Base-by-base conservation (phyloP, 148 eudicot genomes). In the Chenopodium album region DNA sequence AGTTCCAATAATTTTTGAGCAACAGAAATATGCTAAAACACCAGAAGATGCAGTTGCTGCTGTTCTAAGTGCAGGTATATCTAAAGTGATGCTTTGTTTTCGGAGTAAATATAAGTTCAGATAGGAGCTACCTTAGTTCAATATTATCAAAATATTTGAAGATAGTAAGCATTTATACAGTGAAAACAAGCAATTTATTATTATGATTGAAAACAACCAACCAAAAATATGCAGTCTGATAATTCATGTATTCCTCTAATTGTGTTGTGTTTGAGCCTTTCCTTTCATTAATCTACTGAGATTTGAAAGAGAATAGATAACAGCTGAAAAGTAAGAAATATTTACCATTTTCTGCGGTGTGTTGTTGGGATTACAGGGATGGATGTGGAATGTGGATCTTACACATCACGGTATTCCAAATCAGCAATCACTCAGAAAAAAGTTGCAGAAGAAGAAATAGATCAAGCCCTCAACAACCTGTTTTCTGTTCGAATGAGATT, bases 41-140 rank as follows among this genome's bases (percentile, higher is more conserved):
- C 95, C 93, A 32, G 91, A 92, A 82, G 91, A 89, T 80, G 89
- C 92, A 71, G 95, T 92, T 65, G 93, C 93, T 74, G 86, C 84
- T 81, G 92, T 88, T 69, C 41, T 92, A 22, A 78, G 86, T 63
- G 93, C 92, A 77, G 95, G 95, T 85, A 78, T 28, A 46, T 17
- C 26, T 48, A 10, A 32, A 56, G 62, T n/a, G 28, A n/a, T 0
- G 26, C 41, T 72, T 41, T 0, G 2, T 7, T 41, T 44, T 44
- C 54, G n/a, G 44, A 41, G 65, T 62, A 1, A n/a, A 5, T 1
- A 20, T 62, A 62, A 62, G 63, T 62, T 62, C 66, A 59, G 63
- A 59, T 59, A 59, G 19, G 7, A 26, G 28, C 66, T 62, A 22
- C 9, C 26, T 2, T 20, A 20, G 26, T 62, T 62, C 28, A 62